Percentiles rank a stretch among this genome's conserved stretches.
Conservation (phyloP, 768 basidiomycete species). For the Tylopilus intermedius region DNA sequence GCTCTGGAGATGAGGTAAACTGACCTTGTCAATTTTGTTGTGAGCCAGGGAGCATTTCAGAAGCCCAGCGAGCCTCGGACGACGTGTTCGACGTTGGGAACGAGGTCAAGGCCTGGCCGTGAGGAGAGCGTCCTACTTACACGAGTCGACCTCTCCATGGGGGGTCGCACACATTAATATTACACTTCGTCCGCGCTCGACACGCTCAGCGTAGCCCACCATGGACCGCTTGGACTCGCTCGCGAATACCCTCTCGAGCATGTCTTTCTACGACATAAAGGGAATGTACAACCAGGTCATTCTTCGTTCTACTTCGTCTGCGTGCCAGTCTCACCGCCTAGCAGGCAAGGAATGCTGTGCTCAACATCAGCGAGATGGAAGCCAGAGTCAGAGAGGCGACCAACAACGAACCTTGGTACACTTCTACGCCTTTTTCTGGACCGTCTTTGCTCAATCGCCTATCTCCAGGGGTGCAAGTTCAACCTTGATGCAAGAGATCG, state of each 20-base stretch:
- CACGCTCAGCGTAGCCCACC: slow-evolving; percentile 22
- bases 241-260: slow-evolving; percentile 67
- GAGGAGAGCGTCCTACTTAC: background rate
- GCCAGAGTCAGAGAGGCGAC: slow-evolving; percentile 95
- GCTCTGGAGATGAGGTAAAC: background rate
- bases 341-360: slow-evolving; percentile 91
- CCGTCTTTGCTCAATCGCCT: slow-evolving; percentile 1
- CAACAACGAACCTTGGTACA: slow-evolving; percentile 95
- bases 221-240: slow-evolving; percentile 83
- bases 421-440: slow-evolving; percentile 1
- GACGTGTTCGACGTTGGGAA: background rate
- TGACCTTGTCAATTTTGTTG: background rate
- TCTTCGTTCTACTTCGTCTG: background rate
- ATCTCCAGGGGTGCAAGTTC: slow-evolving; percentile 87
- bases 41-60: slow-evolving; percentile 6
- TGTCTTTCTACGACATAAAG: slow-evolving; percentile 92
- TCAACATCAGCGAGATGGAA: slow-evolving; percentile 96
- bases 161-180: slow-evolving; percentile 20
- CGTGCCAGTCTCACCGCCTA: slow-evolving; percentile 3
- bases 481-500: slow-evolving; percentile 97
- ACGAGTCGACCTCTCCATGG: slow-evolving; percentile 19
- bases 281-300: slow-evolving; percentile 87
- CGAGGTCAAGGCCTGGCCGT: background rate
- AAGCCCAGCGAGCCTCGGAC: slow-evolving; percentile 3
- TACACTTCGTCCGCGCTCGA: background rate